Conservation (phyloP, 2,329 filamentous ascomycete genomes). For the Chaetothyriales sp. region DNA sequence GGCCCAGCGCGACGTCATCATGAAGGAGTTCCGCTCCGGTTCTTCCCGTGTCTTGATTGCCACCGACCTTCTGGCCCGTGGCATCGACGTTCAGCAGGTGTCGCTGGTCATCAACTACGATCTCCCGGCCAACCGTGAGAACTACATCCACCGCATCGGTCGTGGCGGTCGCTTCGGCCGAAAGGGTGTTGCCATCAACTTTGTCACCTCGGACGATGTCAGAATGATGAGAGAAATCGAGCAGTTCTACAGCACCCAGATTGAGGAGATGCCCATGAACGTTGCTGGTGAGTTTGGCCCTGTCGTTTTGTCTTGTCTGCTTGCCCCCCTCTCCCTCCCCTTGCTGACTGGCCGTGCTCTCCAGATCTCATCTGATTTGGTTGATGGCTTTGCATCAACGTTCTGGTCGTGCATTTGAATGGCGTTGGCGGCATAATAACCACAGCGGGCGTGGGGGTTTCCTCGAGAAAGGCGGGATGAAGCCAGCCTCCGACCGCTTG, state of each 20-base stretch:
- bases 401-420: conserved; percentile 12
- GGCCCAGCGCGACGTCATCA: conserved; percentile 93
- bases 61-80: conserved; percentile 93
- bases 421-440: conserved; percentile 16
- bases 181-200: conserved; percentile 99
- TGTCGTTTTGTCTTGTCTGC: conserved; percentile 1
- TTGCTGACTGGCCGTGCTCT: conserved; percentile 6
- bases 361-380: conserved; percentile 21
- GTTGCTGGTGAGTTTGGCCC: conserved; percentile 43
- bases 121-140: conserved; percentile 95
- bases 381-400: not conserved
- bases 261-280: conserved; percentile 99
- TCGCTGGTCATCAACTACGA: conserved; percentile 99
- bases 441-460: conserved; percentile 9
- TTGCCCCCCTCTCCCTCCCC: too few relatives aligned
- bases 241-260: conserved; percentile 99
- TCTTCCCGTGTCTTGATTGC: conserved; percentile 97
- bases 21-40: conserved; percentile 99
- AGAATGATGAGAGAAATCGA: conserved; percentile 99
- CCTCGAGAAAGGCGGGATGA: conserved; percentile 21
- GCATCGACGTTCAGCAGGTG: conserved; percentile 99
- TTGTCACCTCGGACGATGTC: conserved; percentile 96
- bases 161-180: conserved; percentile 98
- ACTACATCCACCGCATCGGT: conserved; percentile 99
- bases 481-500: conserved; percentile 20